Percentiles rank a stretch among this genome's conserved stretches.
phyloP scores from a whole-genome alignment of 495 filamentous ascomycete genomes.

The Daldinia bambusicola region DNA sequence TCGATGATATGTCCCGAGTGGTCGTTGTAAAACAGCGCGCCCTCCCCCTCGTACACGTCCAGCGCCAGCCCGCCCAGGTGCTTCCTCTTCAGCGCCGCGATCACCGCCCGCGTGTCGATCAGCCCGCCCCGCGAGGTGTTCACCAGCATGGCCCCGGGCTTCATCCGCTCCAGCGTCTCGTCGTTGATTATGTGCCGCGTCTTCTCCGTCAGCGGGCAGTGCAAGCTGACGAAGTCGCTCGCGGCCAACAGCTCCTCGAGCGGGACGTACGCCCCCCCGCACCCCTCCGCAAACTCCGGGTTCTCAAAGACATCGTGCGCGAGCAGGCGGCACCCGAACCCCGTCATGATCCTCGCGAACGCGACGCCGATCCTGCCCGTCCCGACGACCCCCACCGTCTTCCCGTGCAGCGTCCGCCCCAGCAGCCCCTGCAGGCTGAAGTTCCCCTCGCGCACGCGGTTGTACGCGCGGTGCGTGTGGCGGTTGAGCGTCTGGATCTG shows the following conservation, averaged over 20 bases:
- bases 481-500: slow-evolving; percentile 76
- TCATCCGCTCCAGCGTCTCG: slow-evolving; percentile 63
- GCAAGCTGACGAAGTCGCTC: slow-evolving; percentile 70
- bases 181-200: slow-evolving; percentile 71
- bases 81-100: slow-evolving; percentile 67
- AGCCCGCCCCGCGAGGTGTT: slow-evolving; percentile 75
- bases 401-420: slow-evolving; percentile 67
- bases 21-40: slow-evolving; percentile 70
- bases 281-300: slow-evolving; percentile 57
- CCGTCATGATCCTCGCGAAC: slow-evolving; percentile 63
- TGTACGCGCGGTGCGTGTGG: slow-evolving; percentile 76
- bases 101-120: slow-evolving; percentile 67
- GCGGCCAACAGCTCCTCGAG: slow-evolving; percentile 64
- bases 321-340: slow-evolving; percentile 70
- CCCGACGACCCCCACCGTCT: slow-evolving; percentile 68
- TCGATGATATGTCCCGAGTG: slow-evolving; percentile 74
- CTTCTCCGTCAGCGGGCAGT: slow-evolving; percentile 69
- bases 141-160: slow-evolving; percentile 68
- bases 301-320: slow-evolving; percentile 66
- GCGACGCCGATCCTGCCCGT: slow-evolving; percentile 65
- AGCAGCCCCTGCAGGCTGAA: slow-evolving; percentile 73
- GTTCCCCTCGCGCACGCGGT: slow-evolving; percentile 76
- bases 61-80: slow-evolving; percentile 65
- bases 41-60: slow-evolving; percentile 67
- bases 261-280: slow-evolving; percentile 64